Conservation (phyloP, 495 filamentous ascomycete species). For the Aspergillus sclerotiicarbonarius region DNA sequence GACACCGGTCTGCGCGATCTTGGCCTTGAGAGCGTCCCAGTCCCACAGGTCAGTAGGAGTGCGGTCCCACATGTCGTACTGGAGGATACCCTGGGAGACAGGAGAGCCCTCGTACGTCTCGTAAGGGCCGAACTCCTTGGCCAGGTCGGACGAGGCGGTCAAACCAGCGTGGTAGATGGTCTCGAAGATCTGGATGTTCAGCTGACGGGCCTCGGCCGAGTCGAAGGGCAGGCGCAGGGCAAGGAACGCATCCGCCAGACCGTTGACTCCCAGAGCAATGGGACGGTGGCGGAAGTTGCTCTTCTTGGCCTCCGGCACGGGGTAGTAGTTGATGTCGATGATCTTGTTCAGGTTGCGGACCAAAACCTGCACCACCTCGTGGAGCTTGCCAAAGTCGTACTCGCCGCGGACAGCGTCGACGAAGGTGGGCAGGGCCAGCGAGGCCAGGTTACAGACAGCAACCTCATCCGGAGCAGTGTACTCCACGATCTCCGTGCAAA, state of each 20-base stretch:
- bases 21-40: conserved; percentile 82
- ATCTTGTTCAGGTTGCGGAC: conserved; percentile 95
- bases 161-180: conserved; percentile 97
- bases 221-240: conserved; percentile 96
- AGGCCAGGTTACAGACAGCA: conserved; percentile 96
- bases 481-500: conserved; percentile 98
- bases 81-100: conserved; percentile 90
- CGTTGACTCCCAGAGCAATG: conserved; percentile 94
- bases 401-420: conserved; percentile 76
- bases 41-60: conserved; percentile 95
- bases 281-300: conserved; percentile 96
- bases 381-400: conserved; percentile 94
- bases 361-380: conserved; percentile 86
- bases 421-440: conserved; percentile 83
- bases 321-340: conserved; percentile 96
- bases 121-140: conserved; percentile 79
- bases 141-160: conserved; percentile 82
- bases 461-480: conserved; percentile 97
- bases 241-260: conserved; percentile 97
- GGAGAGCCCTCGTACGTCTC: conserved; percentile 90
- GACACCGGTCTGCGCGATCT: conserved; percentile 87
- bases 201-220: conserved; percentile 83
- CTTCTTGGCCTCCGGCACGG: conserved; percentile 84
- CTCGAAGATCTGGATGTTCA: conserved; percentile 99
- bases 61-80: conserved; percentile 98